Evolutionary conservation across 2,329 filamentous ascomycete genomes (phyloP).

Genomic region (Rhynchosporium secalis): DNA sequence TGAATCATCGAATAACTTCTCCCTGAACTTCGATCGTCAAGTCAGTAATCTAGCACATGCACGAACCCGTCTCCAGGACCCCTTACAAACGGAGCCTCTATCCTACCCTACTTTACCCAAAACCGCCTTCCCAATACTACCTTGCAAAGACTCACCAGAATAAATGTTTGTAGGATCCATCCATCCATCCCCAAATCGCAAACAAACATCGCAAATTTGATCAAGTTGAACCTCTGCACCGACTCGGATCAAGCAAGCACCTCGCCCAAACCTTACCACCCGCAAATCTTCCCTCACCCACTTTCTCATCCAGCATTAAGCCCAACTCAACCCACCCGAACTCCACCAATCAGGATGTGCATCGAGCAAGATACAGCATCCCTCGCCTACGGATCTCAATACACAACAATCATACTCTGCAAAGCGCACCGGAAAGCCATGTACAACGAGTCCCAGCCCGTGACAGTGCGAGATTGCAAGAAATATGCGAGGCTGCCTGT

Average conservation of each 20-base stretch:
- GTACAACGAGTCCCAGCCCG: not conserved
- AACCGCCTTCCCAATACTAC: not conserved
- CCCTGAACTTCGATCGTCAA: not conserved
- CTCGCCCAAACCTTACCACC: too few species aligned
- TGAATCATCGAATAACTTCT: not conserved
- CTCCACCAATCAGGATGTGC: not conserved
- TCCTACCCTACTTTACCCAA: not conserved
- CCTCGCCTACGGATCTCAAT: not conserved
- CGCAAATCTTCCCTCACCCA: too few species aligned
- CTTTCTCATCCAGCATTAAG: too few species aligned
- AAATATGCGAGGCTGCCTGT: conserved; percentile 4
- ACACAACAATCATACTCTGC: conserved; percentile 3
- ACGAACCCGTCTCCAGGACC: not conserved
- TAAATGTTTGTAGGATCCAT: not conserved
- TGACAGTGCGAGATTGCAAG: not conserved
- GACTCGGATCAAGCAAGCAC: too few species aligned
- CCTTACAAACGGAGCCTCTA: not conserved
- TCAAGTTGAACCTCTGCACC: too few species aligned
- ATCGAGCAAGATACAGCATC: not conserved
- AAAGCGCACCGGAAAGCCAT: not conserved
- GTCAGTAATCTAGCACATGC: not conserved
- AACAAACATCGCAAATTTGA: not conserved
- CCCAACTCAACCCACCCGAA: too few species aligned
- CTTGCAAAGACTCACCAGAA: not conserved
- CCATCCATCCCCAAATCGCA: not conserved